Evolutionary conservation across 805 yeast species (phyloP), one percentile per base, ranked within the genome.

Genomic region (Ogataea dorogensis): DNA sequence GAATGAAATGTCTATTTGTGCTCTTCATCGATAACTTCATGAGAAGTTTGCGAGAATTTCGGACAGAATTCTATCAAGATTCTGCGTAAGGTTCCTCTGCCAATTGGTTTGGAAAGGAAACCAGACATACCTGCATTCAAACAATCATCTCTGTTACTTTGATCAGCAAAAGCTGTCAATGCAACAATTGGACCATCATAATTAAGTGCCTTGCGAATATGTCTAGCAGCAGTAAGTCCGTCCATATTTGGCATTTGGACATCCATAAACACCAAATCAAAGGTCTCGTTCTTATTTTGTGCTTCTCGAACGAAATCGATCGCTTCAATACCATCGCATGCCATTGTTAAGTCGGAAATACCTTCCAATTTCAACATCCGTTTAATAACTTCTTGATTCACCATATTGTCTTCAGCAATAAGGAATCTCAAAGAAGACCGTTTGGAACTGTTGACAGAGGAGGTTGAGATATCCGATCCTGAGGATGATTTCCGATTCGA

Each of bases 241-340:
- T 91, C 97, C 47, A 88, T 70, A 51, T 77, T 81, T 4, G 98
- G 98, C 98, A 89, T 91, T 61, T 91, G 97, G 33, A 91, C 94
- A 60, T 91, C 98, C 98, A 91, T 91, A 55, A 91, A 86, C 2
- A 93, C 77, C 36, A 91, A 62, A 56, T 86, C 91, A 56, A 70
- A 87, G 11, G 57, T 51, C 7, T 65, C 65, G 11, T 60, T 60
- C 2, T 59, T 51, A 2, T 59, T 68, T 17, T 64, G 50, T 2
- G 79, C 64, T 21, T 68, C 70, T 42, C 74, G 68, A 2, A 87
- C 79, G 32, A 71, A 64, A 8, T 78, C 80, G 24, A 89, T 76
- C 0, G 97, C 97, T 44, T 89, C 96, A 22, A 77, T 77, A 13
- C 98, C 98, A 61, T 93, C 95, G 46, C 84, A 78, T 0, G 96